Conservation (phyloP, 495 filamentous ascomycete species). For the Chaetomium tenue region DNA sequence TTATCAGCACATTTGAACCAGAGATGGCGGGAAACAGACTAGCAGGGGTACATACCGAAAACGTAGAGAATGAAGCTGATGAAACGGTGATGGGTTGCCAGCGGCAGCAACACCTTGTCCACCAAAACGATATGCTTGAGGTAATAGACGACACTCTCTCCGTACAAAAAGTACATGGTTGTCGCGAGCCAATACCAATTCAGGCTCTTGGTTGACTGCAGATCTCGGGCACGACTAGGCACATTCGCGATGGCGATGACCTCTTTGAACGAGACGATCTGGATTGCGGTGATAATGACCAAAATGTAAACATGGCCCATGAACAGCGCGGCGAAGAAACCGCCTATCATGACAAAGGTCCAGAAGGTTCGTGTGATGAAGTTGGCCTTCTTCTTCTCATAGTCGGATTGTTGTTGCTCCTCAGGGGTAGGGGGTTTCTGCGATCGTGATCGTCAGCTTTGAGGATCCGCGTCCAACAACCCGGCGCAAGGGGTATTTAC, state of each 20-base stretch:
- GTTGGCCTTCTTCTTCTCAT: constrained; percentile 97
- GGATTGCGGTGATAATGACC: constrained; percentile 82
- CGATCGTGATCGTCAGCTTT: background rate
- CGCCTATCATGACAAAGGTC: constrained; percentile 95
- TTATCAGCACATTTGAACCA: background rate
- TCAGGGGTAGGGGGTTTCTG: constrained; percentile 36
- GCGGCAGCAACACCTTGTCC: constrained; percentile 85
- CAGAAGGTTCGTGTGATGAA: constrained; percentile 98
- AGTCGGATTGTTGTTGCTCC: constrained; percentile 57
- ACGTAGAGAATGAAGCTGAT: constrained; percentile 98
- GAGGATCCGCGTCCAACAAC: background rate
- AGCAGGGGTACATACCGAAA: constrained; percentile 64
- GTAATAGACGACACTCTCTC: constrained; percentile 98
- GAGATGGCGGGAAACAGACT: background rate
- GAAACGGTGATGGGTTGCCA: constrained; percentile 97
- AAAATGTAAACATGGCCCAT: constrained; percentile 97
- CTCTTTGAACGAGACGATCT: constrained; percentile 98
- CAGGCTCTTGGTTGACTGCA: constrained; percentile 89
- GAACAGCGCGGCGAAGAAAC: constrained; percentile 88
- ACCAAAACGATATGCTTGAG: constrained; percentile 97
- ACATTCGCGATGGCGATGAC: constrained; percentile 98
- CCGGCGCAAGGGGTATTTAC: constrained; percentile 20
- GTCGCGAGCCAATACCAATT: constrained; percentile 99
- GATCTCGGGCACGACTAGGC: constrained; percentile 81
- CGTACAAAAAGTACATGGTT: constrained; percentile 98